Percentiles rank a stretch among this genome's conserved stretches.
Conservation (phyloP, 371 early-diverging fungal genomes). For the Zychaea mexicana region DNA sequence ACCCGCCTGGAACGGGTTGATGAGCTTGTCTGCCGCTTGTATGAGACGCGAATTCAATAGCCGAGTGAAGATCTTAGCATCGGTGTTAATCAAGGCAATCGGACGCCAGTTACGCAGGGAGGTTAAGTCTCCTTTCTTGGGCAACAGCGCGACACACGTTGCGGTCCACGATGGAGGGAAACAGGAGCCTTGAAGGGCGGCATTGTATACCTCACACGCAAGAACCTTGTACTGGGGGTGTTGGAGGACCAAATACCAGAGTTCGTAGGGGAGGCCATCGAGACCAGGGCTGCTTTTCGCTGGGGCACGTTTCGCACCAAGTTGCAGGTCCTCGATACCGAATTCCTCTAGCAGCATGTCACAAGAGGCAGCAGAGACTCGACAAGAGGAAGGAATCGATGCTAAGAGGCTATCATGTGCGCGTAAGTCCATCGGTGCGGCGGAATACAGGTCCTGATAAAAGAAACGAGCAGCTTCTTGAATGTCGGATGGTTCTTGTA, state of each 20-base stretch:
- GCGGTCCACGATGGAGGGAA: constrained; percentile 26
- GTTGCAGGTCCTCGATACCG: not conserved
- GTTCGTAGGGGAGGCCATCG: constrained; percentile 3
- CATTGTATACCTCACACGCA: constrained; percentile 5
- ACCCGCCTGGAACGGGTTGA: constrained; percentile 16
- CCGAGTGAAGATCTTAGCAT: constrained; percentile 21
- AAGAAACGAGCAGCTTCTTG: constrained; percentile 2
- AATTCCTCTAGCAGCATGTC: not conserved
- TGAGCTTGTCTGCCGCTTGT: not conserved
- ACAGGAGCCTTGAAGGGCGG: constrained; percentile 7
- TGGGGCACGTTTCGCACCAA: not conserved
- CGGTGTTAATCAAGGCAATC: constrained; percentile 17
- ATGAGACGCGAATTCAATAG: constrained; percentile 10
- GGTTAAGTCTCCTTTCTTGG: constrained; percentile 21
- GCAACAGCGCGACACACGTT: constrained; percentile 15
- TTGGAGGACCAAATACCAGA: constrained; percentile 10
- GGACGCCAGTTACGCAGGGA: constrained; percentile 31
- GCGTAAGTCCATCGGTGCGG: not conserved
- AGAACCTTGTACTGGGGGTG: constrained; percentile 6
- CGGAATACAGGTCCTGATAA: constrained; percentile 3
- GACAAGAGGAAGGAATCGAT: not conserved
- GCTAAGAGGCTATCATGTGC: not conserved
- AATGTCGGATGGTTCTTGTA: not conserved
- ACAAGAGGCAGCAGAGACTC: not conserved
- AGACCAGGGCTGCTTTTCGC: constrained; percentile 7